These are phyloP conservation scores for Daphne laureola DNA, from an alignment of 441 rosid genomes.

Conservation along the genomic window DNA sequence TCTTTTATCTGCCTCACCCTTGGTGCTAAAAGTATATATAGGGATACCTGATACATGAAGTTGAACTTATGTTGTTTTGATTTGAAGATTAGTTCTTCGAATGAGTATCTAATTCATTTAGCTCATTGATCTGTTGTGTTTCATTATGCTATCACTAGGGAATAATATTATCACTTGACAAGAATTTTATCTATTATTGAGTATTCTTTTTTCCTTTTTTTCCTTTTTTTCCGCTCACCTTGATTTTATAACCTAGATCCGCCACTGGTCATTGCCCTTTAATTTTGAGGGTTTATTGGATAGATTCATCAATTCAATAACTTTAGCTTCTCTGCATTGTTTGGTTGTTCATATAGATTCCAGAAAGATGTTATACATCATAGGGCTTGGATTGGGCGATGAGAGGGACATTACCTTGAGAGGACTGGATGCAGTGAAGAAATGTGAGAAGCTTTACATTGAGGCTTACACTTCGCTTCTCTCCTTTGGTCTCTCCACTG, in stretches of 20 bases:
- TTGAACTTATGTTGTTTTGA: no score
- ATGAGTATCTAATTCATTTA: not conserved
- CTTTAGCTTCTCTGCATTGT: no score
- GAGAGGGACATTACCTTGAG: slow-evolving; percentile 75
- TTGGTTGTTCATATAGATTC: no score
- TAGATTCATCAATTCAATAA: no score
- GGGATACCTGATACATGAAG: no score
- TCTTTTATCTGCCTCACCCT: not conserved
- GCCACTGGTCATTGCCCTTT: no score
- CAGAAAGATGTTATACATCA: slow-evolving; percentile 59
- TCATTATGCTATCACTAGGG: not conserved
- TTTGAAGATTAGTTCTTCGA: not conserved
- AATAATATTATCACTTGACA: no score
- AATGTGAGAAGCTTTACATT: slow-evolving; percentile 69
- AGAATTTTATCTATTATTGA: no score
- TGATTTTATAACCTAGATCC: no score
- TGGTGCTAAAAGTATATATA: not conserved
- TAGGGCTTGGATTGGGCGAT: slow-evolving; percentile 82
- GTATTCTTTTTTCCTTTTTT: no score
- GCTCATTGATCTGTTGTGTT: not conserved
- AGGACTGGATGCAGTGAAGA: slow-evolving; percentile 77
- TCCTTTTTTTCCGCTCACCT: no score
- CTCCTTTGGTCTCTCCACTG: slow-evolving; percentile 71
- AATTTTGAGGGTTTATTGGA: no score
- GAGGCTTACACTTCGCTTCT: slow-evolving; percentile 96